Conservation (phyloP, 169 alveolate species). For the Plasmodium gonderi region DNA sequence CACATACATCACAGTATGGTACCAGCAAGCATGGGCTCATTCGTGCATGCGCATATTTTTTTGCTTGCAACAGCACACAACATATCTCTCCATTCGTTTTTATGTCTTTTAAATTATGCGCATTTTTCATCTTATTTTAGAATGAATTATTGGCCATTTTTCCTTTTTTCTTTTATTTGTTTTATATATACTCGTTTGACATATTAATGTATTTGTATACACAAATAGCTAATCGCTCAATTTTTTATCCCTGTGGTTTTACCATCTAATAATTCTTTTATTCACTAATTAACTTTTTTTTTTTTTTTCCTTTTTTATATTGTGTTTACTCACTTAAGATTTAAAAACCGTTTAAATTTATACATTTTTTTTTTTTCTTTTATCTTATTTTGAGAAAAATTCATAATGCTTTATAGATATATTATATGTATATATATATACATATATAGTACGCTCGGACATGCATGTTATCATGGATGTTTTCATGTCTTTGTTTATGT, state of each 20-base stretch:
- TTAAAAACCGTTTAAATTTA: background rate
- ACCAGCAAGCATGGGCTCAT: background rate
- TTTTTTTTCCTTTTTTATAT: background rate
- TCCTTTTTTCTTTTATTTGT: background rate
- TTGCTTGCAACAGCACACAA: background rate
- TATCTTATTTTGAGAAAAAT: background rate
- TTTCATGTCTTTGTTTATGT: slow-evolving; percentile 5
- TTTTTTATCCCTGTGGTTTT: background rate
- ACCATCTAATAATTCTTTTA: background rate
- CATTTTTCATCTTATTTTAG: background rate
- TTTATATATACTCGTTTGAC: background rate
- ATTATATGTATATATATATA: background rate
- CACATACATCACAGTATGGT: background rate
- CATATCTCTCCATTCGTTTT: background rate
- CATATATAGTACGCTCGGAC: background rate
- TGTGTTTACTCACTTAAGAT: slow-evolving; percentile 13
- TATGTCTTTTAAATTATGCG: background rate
- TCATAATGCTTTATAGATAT: too few species aligned
- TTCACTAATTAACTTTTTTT: background rate
- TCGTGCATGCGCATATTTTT: background rate
- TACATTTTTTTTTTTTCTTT: background rate
- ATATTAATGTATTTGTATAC: background rate
- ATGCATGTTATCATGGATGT: too few species aligned
- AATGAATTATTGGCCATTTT: background rate
- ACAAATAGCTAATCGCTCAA: background rate